Evolutionary conservation across 2,329 filamentous ascomycete species (phyloP), one percentile per base, ranked within the genome.

Genomic region (Penicillium verrucosum): DNA sequence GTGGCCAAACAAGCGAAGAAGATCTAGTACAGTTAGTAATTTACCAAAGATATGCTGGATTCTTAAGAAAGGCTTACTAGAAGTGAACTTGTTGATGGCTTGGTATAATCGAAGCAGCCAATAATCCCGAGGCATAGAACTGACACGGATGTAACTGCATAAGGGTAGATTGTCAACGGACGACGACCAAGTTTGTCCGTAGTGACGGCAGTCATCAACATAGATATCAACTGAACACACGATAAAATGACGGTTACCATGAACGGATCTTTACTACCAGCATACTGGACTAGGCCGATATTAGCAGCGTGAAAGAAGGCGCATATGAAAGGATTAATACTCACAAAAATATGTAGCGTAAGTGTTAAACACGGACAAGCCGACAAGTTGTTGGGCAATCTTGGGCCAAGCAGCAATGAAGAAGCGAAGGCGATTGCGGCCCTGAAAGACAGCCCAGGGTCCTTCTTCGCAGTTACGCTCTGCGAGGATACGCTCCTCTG

Each of bases 1-100:
- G 74, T 77, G 0, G 75, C 74, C 25, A 77, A 55, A 38, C 73
- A 77, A 18, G 75, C 74, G 55, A 77, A 77, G 65, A 78, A 77
- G 7, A 77, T 70, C 74, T 76, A 27, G 2, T n/a, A 9, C 29
- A 21, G 1, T 36, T 2, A 30, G n/a, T 51, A 29, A 43, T 9
- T 32, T 40, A 25, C 18, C 51, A 36, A 5, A 14, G 7, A 9
- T 21, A 4, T 30, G 5, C 16, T 12, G n/a, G 6, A 10, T 4
- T 11, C 2, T 27, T 4, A 43, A 11, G 0, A 43, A 10, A 1
- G n/a, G n/a, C 25, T 6, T 65, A 77, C 75, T 55, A 77, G 56
- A 9, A 77, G 68, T 1, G 75, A 77, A 49, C 73, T 73, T 0
- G 68, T 59, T 1, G 67, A 57, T 46, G 68, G 60, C 16, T 59